Percentiles rank a stretch among this genome's conserved stretches.
phyloP scores from a whole-genome alignment of 177 flowering plant species.

The Vitis hybrid region DNA sequence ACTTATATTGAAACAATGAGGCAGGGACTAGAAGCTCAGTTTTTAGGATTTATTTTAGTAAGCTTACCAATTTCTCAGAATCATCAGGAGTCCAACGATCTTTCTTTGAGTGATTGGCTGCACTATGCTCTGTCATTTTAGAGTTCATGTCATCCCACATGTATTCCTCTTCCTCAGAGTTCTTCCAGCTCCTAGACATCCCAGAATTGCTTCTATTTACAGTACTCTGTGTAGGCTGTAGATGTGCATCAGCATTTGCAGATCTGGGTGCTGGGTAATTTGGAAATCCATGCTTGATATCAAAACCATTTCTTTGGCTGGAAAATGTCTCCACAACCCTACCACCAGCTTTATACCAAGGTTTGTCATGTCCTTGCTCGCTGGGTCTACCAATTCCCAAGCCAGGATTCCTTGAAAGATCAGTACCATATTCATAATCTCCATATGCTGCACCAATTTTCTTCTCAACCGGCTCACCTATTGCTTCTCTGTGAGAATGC shows the following conservation, averaged over 20 bases:
- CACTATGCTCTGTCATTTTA: slow-evolving; percentile 40
- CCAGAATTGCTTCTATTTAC: slow-evolving; percentile 33
- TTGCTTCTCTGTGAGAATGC: slow-evolving; percentile 43
- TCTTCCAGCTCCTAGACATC: slow-evolving; percentile 68
- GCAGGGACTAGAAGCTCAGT: background rate
- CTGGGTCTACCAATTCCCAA: slow-evolving; percentile 34
- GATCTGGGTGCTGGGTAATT: slow-evolving; percentile 34
- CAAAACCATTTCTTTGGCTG: slow-evolving; percentile 54
- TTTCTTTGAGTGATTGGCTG: slow-evolving; percentile 33
- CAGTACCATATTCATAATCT: slow-evolving; percentile 53
- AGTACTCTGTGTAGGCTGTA: slow-evolving; percentile 22
- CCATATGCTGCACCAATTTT: slow-evolving; percentile 37
- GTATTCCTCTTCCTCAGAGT: slow-evolving; percentile 93
- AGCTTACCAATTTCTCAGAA: slow-evolving; percentile 54
- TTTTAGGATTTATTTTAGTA: background rate
- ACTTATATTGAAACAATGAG: background rate
- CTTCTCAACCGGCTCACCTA: slow-evolving; percentile 49
- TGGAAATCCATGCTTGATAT: slow-evolving; percentile 33
- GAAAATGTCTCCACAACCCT: slow-evolving; percentile 32
- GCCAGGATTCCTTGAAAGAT: slow-evolving; percentile 43
- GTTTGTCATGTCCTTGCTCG: slow-evolving; percentile 42
- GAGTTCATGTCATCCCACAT: slow-evolving; percentile 79
- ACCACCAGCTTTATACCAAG: slow-evolving; percentile 45
- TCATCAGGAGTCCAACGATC: slow-evolving; percentile 50
- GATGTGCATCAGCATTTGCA: slow-evolving; percentile 27